Conservation (phyloP, 2,329 filamentous ascomycete genomes). For the Trichoderma hamatum region DNA sequence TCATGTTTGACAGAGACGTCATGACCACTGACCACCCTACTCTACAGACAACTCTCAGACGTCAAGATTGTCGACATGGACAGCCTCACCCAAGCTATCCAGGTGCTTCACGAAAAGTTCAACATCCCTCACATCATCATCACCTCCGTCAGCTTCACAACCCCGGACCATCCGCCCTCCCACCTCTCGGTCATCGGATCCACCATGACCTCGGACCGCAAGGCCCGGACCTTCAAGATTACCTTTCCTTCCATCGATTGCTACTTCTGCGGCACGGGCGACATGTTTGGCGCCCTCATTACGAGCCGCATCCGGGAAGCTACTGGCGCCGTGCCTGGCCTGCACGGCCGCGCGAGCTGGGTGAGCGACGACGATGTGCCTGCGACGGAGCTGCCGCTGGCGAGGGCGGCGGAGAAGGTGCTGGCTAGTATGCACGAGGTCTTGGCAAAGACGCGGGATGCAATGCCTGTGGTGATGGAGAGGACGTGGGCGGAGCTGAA, state of each 20-base stretch:
- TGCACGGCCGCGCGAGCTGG: conserved; percentile 68
- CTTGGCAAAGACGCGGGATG: conserved; percentile 67
- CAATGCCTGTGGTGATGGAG: conserved; percentile 58
- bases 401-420: conserved; percentile 81
- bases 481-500: conserved; percentile 48
- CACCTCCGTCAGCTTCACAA: conserved; percentile 77
- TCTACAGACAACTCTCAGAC: conserved; percentile 77
- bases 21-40: neutral
- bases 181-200: conserved; percentile 77
- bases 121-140: conserved; percentile 86
- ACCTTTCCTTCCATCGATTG: conserved; percentile 85
- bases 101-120: conserved; percentile 74
- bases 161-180: conserved; percentile 51
- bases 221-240: conserved; percentile 84
- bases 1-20: neutral
- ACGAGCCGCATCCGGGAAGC: conserved; percentile 87
- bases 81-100: conserved; percentile 73
- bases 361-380: conserved; percentile 71
- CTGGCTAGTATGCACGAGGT: conserved; percentile 91
- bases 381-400: conserved; percentile 75
- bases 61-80: conserved; percentile 77
- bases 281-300: conserved; percentile 96
- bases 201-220: conserved; percentile 63
- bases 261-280: conserved; percentile 95
- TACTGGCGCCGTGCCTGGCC: conserved; percentile 50